phyloP scores from a whole-genome alignment of 1,139 yeast genomes.

The Saccharomyces pastorianus region DNA sequence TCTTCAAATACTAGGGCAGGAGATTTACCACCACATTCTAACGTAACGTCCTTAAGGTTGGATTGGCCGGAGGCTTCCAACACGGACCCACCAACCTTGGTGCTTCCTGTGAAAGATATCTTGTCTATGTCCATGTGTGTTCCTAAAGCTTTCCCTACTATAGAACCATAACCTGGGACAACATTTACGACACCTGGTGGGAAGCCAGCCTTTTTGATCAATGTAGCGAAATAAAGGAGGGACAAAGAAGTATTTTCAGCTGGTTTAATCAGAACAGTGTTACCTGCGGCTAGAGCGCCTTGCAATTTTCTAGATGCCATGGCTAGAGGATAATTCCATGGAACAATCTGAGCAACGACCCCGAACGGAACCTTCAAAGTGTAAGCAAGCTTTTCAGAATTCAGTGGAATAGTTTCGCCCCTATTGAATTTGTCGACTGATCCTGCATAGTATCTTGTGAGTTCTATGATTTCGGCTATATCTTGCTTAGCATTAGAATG shows the following conservation, averaged over 20 bases:
- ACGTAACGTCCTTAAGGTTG: conserved; percentile 61
- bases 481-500: conserved; percentile 50
- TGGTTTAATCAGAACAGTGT: conserved; percentile 57
- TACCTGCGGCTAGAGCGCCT: conserved; percentile 65
- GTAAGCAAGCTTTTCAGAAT: conserved; percentile 58
- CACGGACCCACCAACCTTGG: conserved; percentile 47
- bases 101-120: conserved; percentile 59
- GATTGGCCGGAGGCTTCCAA: conserved; percentile 56
- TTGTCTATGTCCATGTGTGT: conserved; percentile 50
- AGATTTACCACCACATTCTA: conserved; percentile 91
- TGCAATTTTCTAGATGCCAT: conserved; percentile 68
- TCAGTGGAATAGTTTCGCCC: conserved; percentile 64
- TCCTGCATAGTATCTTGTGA: conserved; percentile 71
- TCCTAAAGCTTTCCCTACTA: conserved; percentile 53
- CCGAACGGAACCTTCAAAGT: conserved; percentile 78
- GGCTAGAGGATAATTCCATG: conserved; percentile 69
- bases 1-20: conserved; percentile 65
- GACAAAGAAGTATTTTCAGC: conserved; percentile 63
- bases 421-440: conserved; percentile 74
- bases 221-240: conserved; percentile 45
- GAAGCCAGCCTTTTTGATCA: conserved; percentile 59
- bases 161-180: conserved; percentile 48
- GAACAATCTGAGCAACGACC: conserved; percentile 68
- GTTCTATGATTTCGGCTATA: conserved; percentile 49
- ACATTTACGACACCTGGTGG: conserved; percentile 66